Evolutionary conservation across 164 flowering plant species (phyloP), one percentile per base, ranked within the genome.

Genomic region (Pachysandra terminalis): DNA sequence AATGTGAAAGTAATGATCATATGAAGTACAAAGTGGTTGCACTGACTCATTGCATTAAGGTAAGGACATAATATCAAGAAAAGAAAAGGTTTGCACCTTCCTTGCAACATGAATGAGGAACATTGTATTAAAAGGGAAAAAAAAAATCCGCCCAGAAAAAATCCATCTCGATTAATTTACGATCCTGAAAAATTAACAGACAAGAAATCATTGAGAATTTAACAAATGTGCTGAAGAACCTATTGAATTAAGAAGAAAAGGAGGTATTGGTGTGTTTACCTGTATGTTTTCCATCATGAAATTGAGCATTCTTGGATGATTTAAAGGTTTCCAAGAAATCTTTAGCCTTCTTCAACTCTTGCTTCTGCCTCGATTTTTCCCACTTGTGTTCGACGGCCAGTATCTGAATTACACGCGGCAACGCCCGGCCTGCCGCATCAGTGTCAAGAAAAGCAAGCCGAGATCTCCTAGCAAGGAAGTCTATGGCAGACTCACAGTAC

Each of bases 361-460:
- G 68, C 59, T 83, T 82, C 80, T 82, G 77, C 80, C 95, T 86
- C 9, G 84, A 68, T 61, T 78, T 84, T 73, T 90, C 96, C 99
- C 99, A 96, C 5, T 86, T 80, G 81, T 83, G 96, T 56, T 96
- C 99, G 15, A 71, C 59, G 19, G 98, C 89, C 64, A 96, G 73
- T 67, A 96, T 89, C 67, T 93, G 79, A 22, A 93, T 79, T 55
- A 96, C 61, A 9, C 96, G 90, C 0, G 97, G 98, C 72, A 96
- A 68, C 56, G 99, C 98, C 45, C 87, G 74, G 24, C 77, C 59
- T 35, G 99, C 98, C 14, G 99, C 98, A 86, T 93, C 90, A 24
- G 98, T 93, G 71, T 96, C 99, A 9, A 96, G 92, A 71, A 96
- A 96, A 60, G 97, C 99, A 71, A 96, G 88, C 23, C 98, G 84